Base-by-base conservation (phyloP, 2,329 filamentous ascomycete species). In the Alternaria arbusti region DNA sequence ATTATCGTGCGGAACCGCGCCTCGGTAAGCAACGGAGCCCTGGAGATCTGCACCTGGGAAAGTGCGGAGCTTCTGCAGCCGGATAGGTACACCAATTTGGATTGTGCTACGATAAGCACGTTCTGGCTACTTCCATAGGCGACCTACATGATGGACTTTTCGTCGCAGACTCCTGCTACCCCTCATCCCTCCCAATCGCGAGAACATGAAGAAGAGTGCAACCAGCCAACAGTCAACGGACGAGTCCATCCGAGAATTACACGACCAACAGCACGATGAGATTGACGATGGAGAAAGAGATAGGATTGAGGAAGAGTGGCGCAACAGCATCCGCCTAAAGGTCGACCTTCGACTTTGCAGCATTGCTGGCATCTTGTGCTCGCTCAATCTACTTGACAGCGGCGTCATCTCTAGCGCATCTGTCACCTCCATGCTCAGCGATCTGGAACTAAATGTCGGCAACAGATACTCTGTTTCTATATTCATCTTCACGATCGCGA, bases 401-500 rank as follows among this genome's bases (percentile, higher is more conserved):
- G 89, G 89, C 44, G 89, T 92, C 69, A 89, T 92, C 60, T 89
- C 87, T 1, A 89, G 86, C 7, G 90, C 90, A 0, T 88, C 89
- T 1, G 90, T 92, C 10, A 92, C 90, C 0, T 88, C 85, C 25
- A 90, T 92, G 87, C 83, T 89, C 50, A 73, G 80, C 11, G 90
- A 92, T 71, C 82, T 92, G 45, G 84, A 85, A 15, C 81, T 92
- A 12, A 84, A 87, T 10, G 74, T 82, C 45, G 89, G 89, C 22
- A 87, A 89, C 66, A 84, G 89, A 43, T 92, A 90, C 69, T 90
- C 88, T 2, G 86, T 92, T 5, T 86, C 88, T 22, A 92, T 93
- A 61, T 90, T 92, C 80, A 90, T 92, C 74, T 91, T 92, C 78
- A 91, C 90, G 10, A 85, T 92, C 59, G 84, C 89, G 6, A 88